Evolutionary conservation across 495 filamentous ascomycete genomes (phyloP), one percentile per base, ranked within the genome.

Genomic region (Halenospora varia): DNA sequence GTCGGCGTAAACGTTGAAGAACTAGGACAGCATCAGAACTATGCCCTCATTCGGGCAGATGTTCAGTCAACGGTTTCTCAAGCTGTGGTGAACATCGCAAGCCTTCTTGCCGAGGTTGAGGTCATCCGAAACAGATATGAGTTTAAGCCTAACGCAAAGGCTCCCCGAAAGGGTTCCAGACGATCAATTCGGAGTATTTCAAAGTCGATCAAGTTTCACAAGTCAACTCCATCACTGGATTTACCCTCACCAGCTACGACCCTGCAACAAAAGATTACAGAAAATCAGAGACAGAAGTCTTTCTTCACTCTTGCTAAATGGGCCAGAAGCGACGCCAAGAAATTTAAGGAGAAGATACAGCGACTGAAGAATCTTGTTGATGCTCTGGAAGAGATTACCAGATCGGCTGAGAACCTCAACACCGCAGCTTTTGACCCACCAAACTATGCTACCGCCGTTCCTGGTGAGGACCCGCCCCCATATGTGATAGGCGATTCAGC

Each of bases 281-380:
- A 55, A 10, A 60, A 61, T 22, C 62, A 61, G 40, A 59, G 60
- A 45, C 64, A 62, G 45, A 59, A 56, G 25, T 63, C 63, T 9
- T 60, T 66, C 35, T 41, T 57, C 3, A 51, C 49, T 15, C 26
- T 62, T 18, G 56, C 63, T 8, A 66, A 56, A 54, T 68, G 66
- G 66, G 51, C 66, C 15, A 17, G 61, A 13, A 51, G 57, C 44
- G 63, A 56, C 20, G 57, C 60, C 20, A 57, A 51, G n/a, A 56
- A 40, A 39, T 66, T 68, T 17, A 49, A 66, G 23, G 58, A 52
- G 13, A 63, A 54, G 40, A 52, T 68, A 18, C 50, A 54, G 25
- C 25, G 44, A 17, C 48, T 68, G 24, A 63, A 54, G 26, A 25
- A 46, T 41, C 42, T 68, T 10, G 62, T 68, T n/a, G 63, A 68